These are phyloP conservation scores for Warburgia ugandensis DNA, from an alignment of 164 flowering plant species.

Conservation along the genomic window DNA sequence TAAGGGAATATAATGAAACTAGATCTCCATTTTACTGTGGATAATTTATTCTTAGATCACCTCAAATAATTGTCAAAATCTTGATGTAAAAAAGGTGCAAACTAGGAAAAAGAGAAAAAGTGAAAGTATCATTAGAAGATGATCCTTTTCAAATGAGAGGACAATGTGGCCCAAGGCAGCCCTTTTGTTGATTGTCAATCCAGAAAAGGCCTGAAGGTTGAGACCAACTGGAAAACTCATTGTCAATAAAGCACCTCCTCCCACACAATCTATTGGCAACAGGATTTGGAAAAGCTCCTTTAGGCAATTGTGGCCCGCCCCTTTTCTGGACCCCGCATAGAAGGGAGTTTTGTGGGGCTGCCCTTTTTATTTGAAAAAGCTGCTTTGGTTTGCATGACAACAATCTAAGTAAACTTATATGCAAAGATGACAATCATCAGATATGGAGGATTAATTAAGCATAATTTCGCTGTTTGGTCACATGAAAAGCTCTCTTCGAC, in stretches of 20 bases:
- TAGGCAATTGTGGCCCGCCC: too few species aligned
- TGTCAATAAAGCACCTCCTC: neutral
- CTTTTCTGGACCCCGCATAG: too few species aligned
- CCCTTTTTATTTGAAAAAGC: too few species aligned
- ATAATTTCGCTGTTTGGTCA: too few species aligned
- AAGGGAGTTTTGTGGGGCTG: too few species aligned
- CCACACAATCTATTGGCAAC: neutral
- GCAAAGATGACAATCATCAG: too few species aligned
- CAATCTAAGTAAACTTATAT: too few species aligned
- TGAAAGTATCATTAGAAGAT: neutral
- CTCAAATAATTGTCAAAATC: neutral
- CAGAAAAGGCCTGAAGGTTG: neutral
- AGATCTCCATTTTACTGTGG: too few species aligned
- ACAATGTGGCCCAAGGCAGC: neutral
- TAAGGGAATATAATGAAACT: too few species aligned
- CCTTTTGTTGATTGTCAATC: neutral
- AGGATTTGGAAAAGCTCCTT: neutral
- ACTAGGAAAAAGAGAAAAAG: neutral
- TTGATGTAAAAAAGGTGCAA: neutral
- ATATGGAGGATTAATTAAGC: too few species aligned
- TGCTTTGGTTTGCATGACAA: too few species aligned
- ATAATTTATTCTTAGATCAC: neutral
- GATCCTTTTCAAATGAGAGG: neutral
- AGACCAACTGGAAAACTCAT: slow-evolving; percentile 3
- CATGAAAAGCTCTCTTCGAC: too few species aligned